Base-by-base conservation (phyloP, 192 early-diverging fungal species). In the Backusella tarrabulga region DNA sequence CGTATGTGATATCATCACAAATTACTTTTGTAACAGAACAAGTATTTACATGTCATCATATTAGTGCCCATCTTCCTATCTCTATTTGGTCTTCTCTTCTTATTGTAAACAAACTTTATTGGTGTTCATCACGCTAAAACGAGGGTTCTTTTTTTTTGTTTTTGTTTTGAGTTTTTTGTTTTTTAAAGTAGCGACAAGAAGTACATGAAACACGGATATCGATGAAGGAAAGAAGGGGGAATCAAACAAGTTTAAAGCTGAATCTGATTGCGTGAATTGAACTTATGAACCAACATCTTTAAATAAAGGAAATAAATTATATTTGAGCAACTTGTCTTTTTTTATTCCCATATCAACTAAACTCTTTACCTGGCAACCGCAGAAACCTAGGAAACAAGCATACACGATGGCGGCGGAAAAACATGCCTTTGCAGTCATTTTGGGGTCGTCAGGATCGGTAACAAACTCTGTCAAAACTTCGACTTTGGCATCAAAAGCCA, bases 311-410 rank as follows among this genome's bases (percentile, higher is more conserved):
- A 66, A 21, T 2, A 34, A 76, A 46, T 32, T 76, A 41, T 19
- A 26, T 19, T 67, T 67, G 3, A 44, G 50, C 9, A 11, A 69
- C 21, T 60, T 32, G 19, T 54, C 52, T 26, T 3, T 60, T 41
- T 52, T 23, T 34, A 0, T 14, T 26, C 34, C 6, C 4, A 60
- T 17, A 29, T 68, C 12, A 21, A 21, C 32, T 46, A 63, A 40
- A 34, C 38, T 63, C 69, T 32, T 32, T 85, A 87, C 84, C 83
- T 88, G 87, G 76, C 81, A 88, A 41, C 82, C 79, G 63, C 87
- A 88, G 41, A 86, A 88, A 29, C 80, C 75, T 32, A 88, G 78
- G 80, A 88, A 85, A 68, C 84, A 85, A 34, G 81, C 85, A 69
- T 88, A 88, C 12, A 88, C 83, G 21, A 77, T 68, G 9, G 87